A percentile compares a stretch with the other conserved stretches of the same genome.
These are phyloP conservation scores for Barbatosphaeria neglecta DNA, from an alignment of 495 filamentous ascomycete species.

Conservation along the genomic window DNA sequence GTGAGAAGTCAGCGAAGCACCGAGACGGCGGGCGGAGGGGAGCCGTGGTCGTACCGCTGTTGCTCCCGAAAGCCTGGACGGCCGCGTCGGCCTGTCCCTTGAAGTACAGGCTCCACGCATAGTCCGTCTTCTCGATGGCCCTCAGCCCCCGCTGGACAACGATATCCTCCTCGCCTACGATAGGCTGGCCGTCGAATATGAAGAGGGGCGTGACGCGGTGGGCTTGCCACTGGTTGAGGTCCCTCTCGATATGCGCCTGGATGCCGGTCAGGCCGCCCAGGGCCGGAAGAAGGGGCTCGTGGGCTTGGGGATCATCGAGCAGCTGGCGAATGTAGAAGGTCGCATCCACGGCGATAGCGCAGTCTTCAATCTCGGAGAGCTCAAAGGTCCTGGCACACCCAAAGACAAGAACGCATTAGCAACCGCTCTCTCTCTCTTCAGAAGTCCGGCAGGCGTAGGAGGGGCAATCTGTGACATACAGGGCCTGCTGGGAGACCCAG, in stretches of 20 bases:
- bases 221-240: conserved; percentile 56
- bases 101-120: conserved; percentile 82
- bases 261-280: conserved; percentile 82
- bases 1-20: conserved; percentile 11
- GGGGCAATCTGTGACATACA: conserved; percentile 13
- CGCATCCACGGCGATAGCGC: conserved; percentile 76
- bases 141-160: conserved; percentile 30
- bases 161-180: conserved; percentile 55
- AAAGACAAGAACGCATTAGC: neutral
- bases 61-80: conserved; percentile 63
- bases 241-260: conserved; percentile 54
- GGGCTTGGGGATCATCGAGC: conserved; percentile 51
- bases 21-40: neutral
- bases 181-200: conserved; percentile 78
- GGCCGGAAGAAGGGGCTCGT: conserved; percentile 80
- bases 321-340: conserved; percentile 73
- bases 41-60: conserved; percentile 48
- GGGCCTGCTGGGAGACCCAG: conserved; percentile 33
- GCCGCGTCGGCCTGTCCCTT: conserved; percentile 65
- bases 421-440: neutral
- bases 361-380: conserved; percentile 47
- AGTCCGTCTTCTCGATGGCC: conserved; percentile 37
- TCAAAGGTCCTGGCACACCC: conserved; percentile 18
- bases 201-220: conserved; percentile 61
- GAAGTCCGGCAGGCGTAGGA: too few species aligned